phyloP scores from a whole-genome alignment of 2,329 filamentous ascomycete genomes.

The Capronia americana region DNA sequence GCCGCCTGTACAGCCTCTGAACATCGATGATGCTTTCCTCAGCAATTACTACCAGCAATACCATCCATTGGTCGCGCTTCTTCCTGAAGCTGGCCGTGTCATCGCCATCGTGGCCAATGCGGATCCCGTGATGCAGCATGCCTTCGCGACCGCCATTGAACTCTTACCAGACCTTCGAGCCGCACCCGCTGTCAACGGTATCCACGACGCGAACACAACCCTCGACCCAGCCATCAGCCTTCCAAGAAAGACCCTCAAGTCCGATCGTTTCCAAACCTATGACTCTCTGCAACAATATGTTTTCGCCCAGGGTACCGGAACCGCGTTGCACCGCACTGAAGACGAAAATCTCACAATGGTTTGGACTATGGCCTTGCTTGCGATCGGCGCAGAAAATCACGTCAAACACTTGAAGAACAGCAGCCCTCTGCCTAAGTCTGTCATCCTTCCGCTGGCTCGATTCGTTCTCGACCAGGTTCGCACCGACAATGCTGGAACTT shows the following conservation, averaged over 20 bases:
- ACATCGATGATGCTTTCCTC: conserved; percentile 19
- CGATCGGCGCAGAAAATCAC: conserved; percentile 30
- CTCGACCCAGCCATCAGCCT: conserved; percentile 12
- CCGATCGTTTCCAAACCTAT: conserved; percentile 16
- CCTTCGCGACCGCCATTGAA: conserved; percentile 26
- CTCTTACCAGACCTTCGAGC: conserved; percentile 17
- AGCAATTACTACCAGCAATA: conserved; percentile 35
- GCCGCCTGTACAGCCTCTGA: conserved; percentile 11
- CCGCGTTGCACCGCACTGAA: conserved; percentile 8
- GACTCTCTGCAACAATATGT: conserved; percentile 27
- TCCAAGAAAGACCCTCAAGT: conserved; percentile 9
- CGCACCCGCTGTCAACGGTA: conserved; percentile 22
- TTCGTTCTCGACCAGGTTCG: conserved; percentile 18
- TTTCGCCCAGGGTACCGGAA: background rate
- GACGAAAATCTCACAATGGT: conserved; percentile 29
- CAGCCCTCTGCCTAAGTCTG: conserved; percentile 15
- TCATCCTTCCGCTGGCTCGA: conserved; percentile 12
- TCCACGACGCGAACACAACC: conserved; percentile 13
- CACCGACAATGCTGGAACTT: background rate
- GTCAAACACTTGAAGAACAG: conserved; percentile 18
- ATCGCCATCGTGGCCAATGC: conserved; percentile 17
- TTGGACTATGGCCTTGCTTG: conserved; percentile 32
- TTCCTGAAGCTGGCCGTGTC: conserved; percentile 32
- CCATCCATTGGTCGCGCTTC: conserved; percentile 36
- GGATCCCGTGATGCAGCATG: conserved; percentile 17